Base-by-base conservation (phyloP, 495 filamentous ascomycete species). In the Aspergillus sclerotioniger region DNA sequence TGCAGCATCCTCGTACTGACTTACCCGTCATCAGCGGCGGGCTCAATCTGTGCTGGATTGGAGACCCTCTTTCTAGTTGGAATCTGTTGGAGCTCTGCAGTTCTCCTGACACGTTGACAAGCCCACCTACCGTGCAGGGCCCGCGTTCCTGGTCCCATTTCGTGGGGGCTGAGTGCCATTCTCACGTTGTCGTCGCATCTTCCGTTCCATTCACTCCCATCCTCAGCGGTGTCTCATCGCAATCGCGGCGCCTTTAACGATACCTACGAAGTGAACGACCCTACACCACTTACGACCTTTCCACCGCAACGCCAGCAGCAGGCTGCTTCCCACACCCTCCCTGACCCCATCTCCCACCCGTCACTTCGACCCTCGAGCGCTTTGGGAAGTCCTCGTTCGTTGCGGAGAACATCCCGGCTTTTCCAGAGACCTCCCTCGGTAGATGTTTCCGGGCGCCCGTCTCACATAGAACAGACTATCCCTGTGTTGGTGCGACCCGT, bases 261-360 rank as follows among this genome's bases (percentile, higher is more conserved):
- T 73, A 71, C 74, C 71, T 71, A 87, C 84, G 84, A 86, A 67
- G 56, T 71, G 76, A 54, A 84, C 83, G 80, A 84, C 74, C 74
- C 67, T 51, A 54, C 68, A 51, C 70, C 74, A 44, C 70, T 80
- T 66, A 80, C 80, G 72, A 80, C 76, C 59, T 74, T 71, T 62
- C 66, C 78, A 65, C 74, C 67, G 73, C 83, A 84, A 74, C 83
- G 78, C 78, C 83, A 84, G 76, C 76, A 78, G 71, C 82, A 80
- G 67, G 73, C 70, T 69, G 66, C 64, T 65, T 61, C 51, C 48
- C 62, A 66, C 58, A 66, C 76, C 64, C 63, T 57, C 62, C 60
- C 68, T 63, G 68, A 62, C 47, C 55, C 65, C 49, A 67, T 62
- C 41, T 70, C 61, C 60, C 66, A 73, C 60, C 60, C 60, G 31